Percentiles rank a stretch among this genome's conserved stretches.
Evolutionary conservation across 208 protist genomes (phyloP).

Genomic region (Herpetomonas muscarum): DNA sequence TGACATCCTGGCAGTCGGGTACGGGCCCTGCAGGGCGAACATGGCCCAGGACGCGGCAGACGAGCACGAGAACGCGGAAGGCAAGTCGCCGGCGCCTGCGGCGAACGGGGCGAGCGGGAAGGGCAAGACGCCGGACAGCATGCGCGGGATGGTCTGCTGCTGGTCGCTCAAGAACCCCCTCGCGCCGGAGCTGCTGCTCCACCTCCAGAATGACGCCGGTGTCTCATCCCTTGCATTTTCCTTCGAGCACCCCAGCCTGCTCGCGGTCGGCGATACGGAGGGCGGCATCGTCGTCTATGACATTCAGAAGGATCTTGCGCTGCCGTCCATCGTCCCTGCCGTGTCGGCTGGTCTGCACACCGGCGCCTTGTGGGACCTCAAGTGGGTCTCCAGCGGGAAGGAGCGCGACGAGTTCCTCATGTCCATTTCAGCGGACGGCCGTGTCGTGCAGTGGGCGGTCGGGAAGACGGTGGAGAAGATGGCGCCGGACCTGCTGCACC

Average conservation of each 20-base stretch:
- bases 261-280: constrained; percentile 76
- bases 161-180: constrained; percentile 97
- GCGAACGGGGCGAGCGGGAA: no score
- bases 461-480: constrained; percentile 91
- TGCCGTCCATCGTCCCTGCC: constrained; percentile 65
- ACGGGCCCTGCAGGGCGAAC: constrained; percentile 31
- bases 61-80: not conserved
- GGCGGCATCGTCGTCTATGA: constrained; percentile 94
- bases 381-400: constrained; percentile 89
- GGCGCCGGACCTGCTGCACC: constrained; percentile 88
- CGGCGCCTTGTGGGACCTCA: constrained; percentile 93
- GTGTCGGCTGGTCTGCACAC: constrained; percentile 86
- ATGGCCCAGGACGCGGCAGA: not conserved
- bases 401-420: constrained; percentile 92
- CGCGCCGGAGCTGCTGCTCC: constrained; percentile 86
- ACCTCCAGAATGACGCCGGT: constrained; percentile 65
- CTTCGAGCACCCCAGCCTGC: constrained; percentile 81
- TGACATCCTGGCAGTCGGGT: constrained; percentile 91
- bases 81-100: no score
- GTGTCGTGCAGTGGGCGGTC: constrained; percentile 94
- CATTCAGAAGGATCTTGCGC: constrained; percentile 74
- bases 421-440: constrained; percentile 94
- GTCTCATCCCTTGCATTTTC: constrained; percentile 93
- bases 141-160: constrained; percentile 91
- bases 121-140: no score